These are phyloP conservation scores for Conidiobolus incongruus DNA, from an alignment of 371 early-diverging fungal genomes.

Conservation along the genomic window DNA sequence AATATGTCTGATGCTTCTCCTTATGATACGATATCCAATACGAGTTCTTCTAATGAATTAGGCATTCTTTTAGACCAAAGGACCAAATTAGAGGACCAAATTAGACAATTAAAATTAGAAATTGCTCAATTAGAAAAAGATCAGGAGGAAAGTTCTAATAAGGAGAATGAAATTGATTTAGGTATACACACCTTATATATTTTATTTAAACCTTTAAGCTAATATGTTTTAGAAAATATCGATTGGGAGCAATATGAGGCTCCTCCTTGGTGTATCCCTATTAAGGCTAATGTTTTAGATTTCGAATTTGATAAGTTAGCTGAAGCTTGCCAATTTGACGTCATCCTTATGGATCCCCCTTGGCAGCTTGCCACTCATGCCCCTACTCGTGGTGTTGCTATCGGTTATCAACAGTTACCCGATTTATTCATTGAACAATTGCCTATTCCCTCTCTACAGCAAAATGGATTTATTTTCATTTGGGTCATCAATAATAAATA, in stretches of 20 bases:
- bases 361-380: constrained; percentile 92
- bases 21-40: too few relatives aligned
- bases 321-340: constrained; percentile 47
- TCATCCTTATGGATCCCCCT: constrained; percentile 83
- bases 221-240: constrained; percentile 7
- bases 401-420: constrained; percentile 83
- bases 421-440: constrained; percentile 74
- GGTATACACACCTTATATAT: background rate
- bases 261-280: constrained; percentile 85
- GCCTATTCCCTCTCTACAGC: constrained; percentile 62
- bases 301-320: constrained; percentile 56
- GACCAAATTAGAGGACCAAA: constrained; percentile 21
- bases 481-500: constrained; percentile 95
- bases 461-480: constrained; percentile 76
- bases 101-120: constrained; percentile 26
- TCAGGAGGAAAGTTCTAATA: constrained; percentile 14
- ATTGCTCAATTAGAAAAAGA: constrained; percentile 25
- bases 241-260: constrained; percentile 70
- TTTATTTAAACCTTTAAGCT: constrained; percentile 3
- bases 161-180: background rate
- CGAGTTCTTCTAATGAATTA: constrained; percentile 2
- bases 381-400: constrained; percentile 83
- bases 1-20: too few relatives aligned
- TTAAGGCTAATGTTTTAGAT: constrained; percentile 80
- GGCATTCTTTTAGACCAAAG: constrained; percentile 19